Base-by-base conservation (phyloP, 306 rosid species). In the Morella rubra region DNA sequence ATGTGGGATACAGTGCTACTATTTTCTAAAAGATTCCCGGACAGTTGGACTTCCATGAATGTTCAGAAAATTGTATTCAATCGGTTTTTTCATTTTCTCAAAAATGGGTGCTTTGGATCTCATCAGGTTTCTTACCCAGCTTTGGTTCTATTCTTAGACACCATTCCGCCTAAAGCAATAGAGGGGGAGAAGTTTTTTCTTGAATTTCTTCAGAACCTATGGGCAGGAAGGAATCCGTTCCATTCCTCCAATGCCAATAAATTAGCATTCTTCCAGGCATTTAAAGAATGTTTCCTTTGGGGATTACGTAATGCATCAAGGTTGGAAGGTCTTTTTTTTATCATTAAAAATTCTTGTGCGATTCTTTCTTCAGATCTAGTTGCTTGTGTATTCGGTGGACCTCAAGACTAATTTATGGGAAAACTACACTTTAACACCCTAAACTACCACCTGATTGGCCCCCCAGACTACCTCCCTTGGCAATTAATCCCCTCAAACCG, bases 41-140 rank as follows among this genome's bases (percentile, higher is more conserved):
- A 74, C 72, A 79, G 93, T 72, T 95, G 98, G 98, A 76, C 85
- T 72, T 85, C 83, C 79, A 44, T 95, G 68, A 95, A 95, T 64
- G 82, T 92, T 77, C 96, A 92, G 81, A 95, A 95, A 90, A 66
- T 75, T 71, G 76, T 95, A 77, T 80, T 92, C 73, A 86, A 84
- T 80, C 93, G 91, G 1, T 82, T 95, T 68, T 90, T 97, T 96
- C 78, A 82, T 88, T 95, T 95, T 85, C 96, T 95, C 74, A 88
- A 89, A 84, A 92, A 83, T 81, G 93, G 98, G 65, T 95, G 97
- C 89, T 95, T 86, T 77, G 98, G 98, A 80, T 92, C 98, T 82
- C 89, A 84, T 73, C 88, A 79, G 84, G 74, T 89, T 84, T 95
- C 98, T 19, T 92, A 92, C 85, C 96, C 97, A 55, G 89, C 93